Percentiles rank a stretch among this genome's conserved stretches.
Conservation (phyloP, 2,329 filamentous ascomycete genomes). For the Aspergillus sp. region DNA sequence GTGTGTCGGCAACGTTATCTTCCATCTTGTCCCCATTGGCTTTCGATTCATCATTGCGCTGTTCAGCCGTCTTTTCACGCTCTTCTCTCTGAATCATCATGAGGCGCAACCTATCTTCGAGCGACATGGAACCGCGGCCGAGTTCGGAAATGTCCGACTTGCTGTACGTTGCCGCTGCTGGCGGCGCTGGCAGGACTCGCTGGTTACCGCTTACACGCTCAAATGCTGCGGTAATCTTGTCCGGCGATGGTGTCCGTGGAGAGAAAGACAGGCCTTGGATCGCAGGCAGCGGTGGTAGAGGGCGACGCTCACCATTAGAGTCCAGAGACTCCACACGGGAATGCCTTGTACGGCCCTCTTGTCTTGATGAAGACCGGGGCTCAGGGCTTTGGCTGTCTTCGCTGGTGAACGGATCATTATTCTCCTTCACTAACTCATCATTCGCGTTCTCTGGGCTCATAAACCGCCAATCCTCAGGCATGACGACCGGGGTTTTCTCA, state of each 20-base stretch:
- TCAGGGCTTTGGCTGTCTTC: conserved; percentile 67
- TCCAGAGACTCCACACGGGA: conserved; percentile 69
- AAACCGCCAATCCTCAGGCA: conserved; percentile 91
- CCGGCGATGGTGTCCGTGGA: conserved; percentile 57
- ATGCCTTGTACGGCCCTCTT: conserved; percentile 37
- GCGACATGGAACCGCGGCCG: conserved; percentile 71
- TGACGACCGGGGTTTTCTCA: conserved; percentile 96
- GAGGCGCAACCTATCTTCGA: conserved; percentile 81
- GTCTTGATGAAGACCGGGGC: conserved; percentile 50
- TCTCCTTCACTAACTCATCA: conserved; percentile 51
- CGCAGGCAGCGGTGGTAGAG: conserved; percentile 79
- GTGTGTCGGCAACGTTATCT: not conserved
- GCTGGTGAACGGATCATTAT: conserved; percentile 67
- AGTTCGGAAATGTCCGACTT: conserved; percentile 79
- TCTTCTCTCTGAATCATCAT: conserved; percentile 72
- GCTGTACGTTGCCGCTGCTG: conserved; percentile 63
- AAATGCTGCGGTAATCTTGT: conserved; percentile 66
- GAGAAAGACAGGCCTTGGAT: conserved; percentile 35
- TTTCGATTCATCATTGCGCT: not conserved
- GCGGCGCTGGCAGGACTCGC: conserved; percentile 71
- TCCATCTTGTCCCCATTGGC: not conserved
- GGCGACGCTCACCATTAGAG: conserved; percentile 78
- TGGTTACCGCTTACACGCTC: conserved; percentile 69
- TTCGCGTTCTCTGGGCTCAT: conserved; percentile 67
- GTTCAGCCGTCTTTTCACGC: conserved; percentile 50